phyloP scores from a whole-genome alignment of 345 rosid species.

The Eutrema heterophyllum region DNA sequence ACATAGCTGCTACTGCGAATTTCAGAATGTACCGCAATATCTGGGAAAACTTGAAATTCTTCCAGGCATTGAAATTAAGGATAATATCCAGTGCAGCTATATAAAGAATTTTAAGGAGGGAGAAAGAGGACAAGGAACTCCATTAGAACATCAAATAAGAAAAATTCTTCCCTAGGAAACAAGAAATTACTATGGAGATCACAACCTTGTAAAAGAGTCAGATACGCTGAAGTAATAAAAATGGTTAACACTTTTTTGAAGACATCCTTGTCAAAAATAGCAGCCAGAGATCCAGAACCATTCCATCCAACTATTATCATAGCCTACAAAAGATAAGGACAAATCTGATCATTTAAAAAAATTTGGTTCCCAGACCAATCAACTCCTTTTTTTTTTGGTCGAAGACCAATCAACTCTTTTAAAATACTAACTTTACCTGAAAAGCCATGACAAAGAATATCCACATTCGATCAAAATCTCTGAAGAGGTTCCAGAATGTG shows the following conservation, averaged over 20 bases:
- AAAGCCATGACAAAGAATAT: conserved; percentile 85
- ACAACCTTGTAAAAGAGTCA: conserved; percentile 79
- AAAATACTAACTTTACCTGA: conserved; percentile 52
- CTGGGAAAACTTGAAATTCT: conserved; percentile 68
- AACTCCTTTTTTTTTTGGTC: too few relatives aligned
- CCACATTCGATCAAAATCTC: conserved; percentile 99
- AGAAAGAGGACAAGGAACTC: not conserved
- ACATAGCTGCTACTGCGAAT: conserved; percentile 66
- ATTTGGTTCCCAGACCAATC: not conserved
- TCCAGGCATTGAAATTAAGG: conserved; percentile 82
- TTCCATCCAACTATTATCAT: conserved; percentile 91
- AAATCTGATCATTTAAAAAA: not conserved
- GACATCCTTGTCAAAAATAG: conserved; percentile 58
- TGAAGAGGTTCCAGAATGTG: conserved; percentile 86
- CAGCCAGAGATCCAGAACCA: conserved; percentile 62
- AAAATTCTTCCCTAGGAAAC: not conserved
- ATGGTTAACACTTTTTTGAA: conserved; percentile 68
- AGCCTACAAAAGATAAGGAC: conserved; percentile 50
- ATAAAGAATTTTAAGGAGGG: conserved; percentile 9
- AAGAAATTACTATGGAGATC: not conserved
- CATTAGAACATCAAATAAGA: conserved; percentile 16
- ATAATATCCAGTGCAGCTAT: conserved; percentile 81
- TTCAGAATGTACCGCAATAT: conserved; percentile 74
- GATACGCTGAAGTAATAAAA: conserved; percentile 81
- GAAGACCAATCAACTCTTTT: conserved; percentile 4